Percentiles rank a stretch among this genome's conserved stretches.
Conservation (phyloP, 176 grass and related monocot species). For the Oryza glaberrima region DNA sequence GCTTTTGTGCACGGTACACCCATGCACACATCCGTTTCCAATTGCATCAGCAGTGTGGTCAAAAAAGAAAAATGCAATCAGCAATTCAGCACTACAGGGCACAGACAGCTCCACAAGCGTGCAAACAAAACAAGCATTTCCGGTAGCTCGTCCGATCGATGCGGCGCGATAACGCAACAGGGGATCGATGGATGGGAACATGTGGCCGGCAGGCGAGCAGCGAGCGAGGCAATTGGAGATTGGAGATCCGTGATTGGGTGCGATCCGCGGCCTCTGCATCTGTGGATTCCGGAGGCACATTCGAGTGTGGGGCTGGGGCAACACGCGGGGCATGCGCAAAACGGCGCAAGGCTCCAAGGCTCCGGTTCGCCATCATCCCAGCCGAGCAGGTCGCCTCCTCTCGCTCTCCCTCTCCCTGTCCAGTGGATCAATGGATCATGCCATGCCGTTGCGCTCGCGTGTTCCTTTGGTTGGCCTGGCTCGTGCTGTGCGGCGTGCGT, state of each 20-base stretch:
- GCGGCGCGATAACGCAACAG: too few relatives aligned
- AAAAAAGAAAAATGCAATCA: neutral
- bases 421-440: neutral
- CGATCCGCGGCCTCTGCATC: neutral
- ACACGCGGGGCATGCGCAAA: neutral
- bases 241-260: neutral
- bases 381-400: too few relatives aligned
- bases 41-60: neutral
- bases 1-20: too few relatives aligned
- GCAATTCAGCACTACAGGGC: neutral
- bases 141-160: neutral
- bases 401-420: too few relatives aligned
- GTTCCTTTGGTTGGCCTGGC: neutral
- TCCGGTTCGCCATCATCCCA: neutral
- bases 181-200: neutral
- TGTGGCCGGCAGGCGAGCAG: neutral
- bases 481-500: too few relatives aligned
- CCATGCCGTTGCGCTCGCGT: neutral
- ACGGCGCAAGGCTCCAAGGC: neutral
- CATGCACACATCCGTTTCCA: neutral
- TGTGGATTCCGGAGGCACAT: neutral
- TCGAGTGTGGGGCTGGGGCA: neutral
- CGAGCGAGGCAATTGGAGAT: neutral
- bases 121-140: neutral
- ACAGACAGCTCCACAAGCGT: neutral